Base-by-base conservation (phyloP, 2,329 filamentous ascomycete species). In the Aspergillus felis region DNA sequence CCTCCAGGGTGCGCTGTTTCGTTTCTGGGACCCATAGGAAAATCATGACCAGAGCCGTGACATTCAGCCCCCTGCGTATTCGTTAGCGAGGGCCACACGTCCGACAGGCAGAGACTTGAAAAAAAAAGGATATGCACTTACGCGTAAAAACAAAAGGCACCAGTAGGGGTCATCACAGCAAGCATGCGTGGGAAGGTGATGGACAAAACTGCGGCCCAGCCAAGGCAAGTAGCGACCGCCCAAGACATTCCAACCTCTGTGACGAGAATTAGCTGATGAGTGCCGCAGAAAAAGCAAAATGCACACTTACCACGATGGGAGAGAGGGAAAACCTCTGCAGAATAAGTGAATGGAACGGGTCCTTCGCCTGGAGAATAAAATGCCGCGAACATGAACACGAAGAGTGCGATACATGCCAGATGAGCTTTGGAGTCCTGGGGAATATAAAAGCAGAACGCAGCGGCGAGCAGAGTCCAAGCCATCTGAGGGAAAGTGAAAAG, bases 401-500 rank as follows among this genome's bases (percentile, higher is more conserved):
- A 87, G 4, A 86, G 69, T 0, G 84, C 82, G 48, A 87, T 81
- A 0, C 83, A 69, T 0, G 74, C 83, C 12, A 84, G 75, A 56
- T 82, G 79, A 0, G 78, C 76, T 0, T 66, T 77, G 24, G 67
- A 74, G 0, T 71, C 65, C 28, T 64, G 61, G 0, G 74, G 74
- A 22, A 86, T 79, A 42, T 82, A 77, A 53, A 83, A 84, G 64
- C 80, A 84, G 50, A 87, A 78, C 4, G 83, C 85, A n/a, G 83
- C 84, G 0, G 83, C 82, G 1, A 88, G 77, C n/a, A 88, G 72
- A 4, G 84, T 85, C 84, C 85, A 87, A 12, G 82, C 82, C 85
- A 88, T 88, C 58, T 87, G 79, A 0, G 85, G 85, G 66, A 88
- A 87, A 2, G 86, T 88, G 70, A 88, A 87, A 0, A 87, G 74